These are phyloP conservation scores for Potentilla sterilis DNA, from an alignment of 306 rosid species.

Conservation along the genomic window DNA sequence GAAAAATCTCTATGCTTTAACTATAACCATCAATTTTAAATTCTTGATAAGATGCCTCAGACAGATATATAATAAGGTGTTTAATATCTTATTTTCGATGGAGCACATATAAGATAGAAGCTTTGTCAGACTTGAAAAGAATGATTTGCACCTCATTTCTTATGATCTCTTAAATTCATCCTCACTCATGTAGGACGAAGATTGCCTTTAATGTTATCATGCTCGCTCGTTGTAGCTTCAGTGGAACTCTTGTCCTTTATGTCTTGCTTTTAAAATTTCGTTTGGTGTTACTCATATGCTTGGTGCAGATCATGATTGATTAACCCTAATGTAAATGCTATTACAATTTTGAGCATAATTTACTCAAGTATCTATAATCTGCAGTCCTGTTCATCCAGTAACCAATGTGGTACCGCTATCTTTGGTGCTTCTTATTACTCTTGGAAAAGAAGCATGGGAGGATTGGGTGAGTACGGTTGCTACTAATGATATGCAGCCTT, in stretches of 20 bases:
- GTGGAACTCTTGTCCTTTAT: not conserved
- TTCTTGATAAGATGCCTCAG: not conserved
- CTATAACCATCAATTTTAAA: not conserved
- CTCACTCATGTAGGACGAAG: not conserved
- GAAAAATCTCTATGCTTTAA: not conserved
- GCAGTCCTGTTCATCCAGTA: conserved; percentile 89
- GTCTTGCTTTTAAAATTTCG: not conserved
- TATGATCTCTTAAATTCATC: not conserved
- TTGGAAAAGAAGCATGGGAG: conserved; percentile 90
- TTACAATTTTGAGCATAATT: not conserved
- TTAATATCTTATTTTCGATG: not conserved
- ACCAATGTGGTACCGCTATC: conserved; percentile 86
- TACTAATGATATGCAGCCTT: conserved; percentile 20
- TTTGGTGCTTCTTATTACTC: conserved; percentile 87
- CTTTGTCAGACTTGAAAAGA: not conserved
- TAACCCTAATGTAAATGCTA: conserved; percentile 10
- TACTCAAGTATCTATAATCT: conserved; percentile 38
- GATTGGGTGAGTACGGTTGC: conserved; percentile 72
- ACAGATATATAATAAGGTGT: not conserved
- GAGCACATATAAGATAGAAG: not conserved
- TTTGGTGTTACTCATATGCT: conserved; percentile 12
- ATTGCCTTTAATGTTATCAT: not conserved
- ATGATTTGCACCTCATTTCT: not conserved
- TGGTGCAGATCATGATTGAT: conserved; percentile 15
- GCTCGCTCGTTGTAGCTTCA: not conserved